Percentiles rank a stretch among this genome's conserved stretches.
Conservation (phyloP, 768 basidiomycete species). For the Hygrocybe punicea region DNA sequence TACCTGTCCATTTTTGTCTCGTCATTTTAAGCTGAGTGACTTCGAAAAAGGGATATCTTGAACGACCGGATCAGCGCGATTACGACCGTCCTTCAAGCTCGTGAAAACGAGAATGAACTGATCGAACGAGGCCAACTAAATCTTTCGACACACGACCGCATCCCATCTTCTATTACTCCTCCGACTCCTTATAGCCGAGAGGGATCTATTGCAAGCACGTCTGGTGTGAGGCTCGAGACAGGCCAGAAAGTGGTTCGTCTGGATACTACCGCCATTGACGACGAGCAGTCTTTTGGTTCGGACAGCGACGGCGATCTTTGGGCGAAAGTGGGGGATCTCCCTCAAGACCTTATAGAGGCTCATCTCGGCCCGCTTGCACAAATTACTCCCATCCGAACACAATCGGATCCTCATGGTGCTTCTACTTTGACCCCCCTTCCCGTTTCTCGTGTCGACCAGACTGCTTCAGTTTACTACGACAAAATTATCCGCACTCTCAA, state of each 20-base stretch:
- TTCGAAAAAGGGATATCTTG: constrained; percentile 30
- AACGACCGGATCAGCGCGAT: constrained; percentile 40
- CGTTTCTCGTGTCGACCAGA: constrained; percentile 13
- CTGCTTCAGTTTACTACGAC: constrained; percentile 31
- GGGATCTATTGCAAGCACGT: neutral
- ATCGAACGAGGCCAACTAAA: neutral
- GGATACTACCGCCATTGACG: neutral
- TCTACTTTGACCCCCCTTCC: constrained; percentile 9
- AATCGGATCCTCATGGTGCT: constrained; percentile 14
- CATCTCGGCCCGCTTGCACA: too few species aligned
- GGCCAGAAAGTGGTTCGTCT: neutral
- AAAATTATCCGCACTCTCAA: constrained; percentile 58
- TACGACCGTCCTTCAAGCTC: constrained; percentile 32
- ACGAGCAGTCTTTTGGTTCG: too few species aligned
- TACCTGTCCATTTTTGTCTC: constrained; percentile 22
- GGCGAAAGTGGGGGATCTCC: neutral
- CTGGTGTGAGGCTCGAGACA: neutral
- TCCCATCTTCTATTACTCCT: neutral
- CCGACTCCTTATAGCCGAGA: neutral
- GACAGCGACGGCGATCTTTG: neutral
- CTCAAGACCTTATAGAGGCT: neutral
- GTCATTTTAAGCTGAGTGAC: constrained; percentile 1
- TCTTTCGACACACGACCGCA: neutral
- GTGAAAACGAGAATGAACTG: constrained; percentile 4
- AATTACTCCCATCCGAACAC: constrained; percentile 5